Percentiles rank a stretch among this genome's conserved stretches.
Evolutionary conservation across 345 rosid genomes (phyloP).

Genomic region (Kernera saxatilis): DNA sequence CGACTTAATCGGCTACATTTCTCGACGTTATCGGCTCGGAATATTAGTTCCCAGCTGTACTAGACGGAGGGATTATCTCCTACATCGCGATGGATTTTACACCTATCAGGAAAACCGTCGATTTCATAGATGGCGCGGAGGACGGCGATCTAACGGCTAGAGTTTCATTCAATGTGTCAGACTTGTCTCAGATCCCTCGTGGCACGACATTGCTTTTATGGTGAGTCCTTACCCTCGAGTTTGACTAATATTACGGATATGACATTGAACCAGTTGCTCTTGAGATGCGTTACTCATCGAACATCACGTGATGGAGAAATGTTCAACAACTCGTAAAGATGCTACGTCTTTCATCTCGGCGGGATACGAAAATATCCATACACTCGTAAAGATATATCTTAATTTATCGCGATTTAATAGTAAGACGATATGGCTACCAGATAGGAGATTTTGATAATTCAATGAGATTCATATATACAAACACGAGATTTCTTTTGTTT

Average conservation of each 20-base stretch:
- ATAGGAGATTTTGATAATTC: not conserved
- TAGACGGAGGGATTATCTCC: not conserved
- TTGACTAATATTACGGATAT: constrained; percentile 33
- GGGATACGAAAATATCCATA: not conserved
- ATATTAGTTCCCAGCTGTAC: constrained; percentile 64
- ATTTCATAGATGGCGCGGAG: not conserved
- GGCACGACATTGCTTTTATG: constrained; percentile 45
- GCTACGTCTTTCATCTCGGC: constrained; percentile 6
- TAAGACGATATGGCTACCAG: not conserved
- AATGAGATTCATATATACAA: not conserved
- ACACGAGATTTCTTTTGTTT: not conserved
- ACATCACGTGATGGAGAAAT: constrained; percentile 44
- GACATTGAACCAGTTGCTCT: constrained; percentile 30
- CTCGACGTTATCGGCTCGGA: constrained; percentile 83
- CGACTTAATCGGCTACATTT: constrained; percentile 69
- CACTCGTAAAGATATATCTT: not conserved
- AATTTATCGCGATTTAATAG: not conserved
- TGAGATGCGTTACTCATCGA: constrained; percentile 34
- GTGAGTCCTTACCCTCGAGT: constrained; percentile 21
- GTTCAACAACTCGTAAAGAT: constrained; percentile 24
- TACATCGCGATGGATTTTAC: not conserved
- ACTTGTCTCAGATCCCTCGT: constrained; percentile 38
- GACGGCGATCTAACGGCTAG: constrained; percentile 31
- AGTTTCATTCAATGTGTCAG: constrained; percentile 29
- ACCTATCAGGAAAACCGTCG: not conserved